These are phyloP conservation scores for Xylaria venustula DNA, from an alignment of 495 filamentous ascomycete genomes.

Conservation along the genomic window DNA sequence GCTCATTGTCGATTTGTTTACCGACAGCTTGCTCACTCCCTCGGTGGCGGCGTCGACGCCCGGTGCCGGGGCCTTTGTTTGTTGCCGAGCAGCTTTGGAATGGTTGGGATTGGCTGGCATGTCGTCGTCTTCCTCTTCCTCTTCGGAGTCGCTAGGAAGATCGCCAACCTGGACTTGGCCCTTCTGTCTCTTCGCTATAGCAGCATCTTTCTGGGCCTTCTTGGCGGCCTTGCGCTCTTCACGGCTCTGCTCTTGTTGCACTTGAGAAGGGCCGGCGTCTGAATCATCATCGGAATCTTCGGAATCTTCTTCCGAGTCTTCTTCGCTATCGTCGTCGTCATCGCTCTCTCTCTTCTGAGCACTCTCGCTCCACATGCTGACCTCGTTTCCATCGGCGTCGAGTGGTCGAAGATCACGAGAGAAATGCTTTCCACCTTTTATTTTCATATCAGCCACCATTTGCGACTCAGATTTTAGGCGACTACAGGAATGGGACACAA, in stretches of 20 bases:
- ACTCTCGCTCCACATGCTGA: conserved; percentile 67
- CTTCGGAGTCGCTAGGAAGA: conserved; percentile 68
- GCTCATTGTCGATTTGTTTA: conserved; percentile 38
- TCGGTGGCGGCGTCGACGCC: conserved; percentile 49
- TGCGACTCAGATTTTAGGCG: background rate
- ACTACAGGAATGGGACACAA: conserved; percentile 28
- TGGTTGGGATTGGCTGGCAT: conserved; percentile 91
- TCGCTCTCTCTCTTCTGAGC: conserved; percentile 42
- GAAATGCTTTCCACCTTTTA: conserved; percentile 88
- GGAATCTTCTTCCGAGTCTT: conserved; percentile 40
- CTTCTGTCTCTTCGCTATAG: conserved; percentile 66
- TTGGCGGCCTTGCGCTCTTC: conserved; percentile 85
- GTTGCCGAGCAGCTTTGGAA: conserved; percentile 64
- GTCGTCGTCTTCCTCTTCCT: conserved; percentile 58
- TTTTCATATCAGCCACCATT: conserved; percentile 2
- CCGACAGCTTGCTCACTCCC: conserved; percentile 42
- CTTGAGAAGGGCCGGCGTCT: conserved; percentile 30
- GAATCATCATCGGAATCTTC: conserved; percentile 43
- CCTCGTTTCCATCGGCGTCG: conserved; percentile 77
- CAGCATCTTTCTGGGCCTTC: conserved; percentile 89
- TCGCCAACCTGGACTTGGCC: conserved; percentile 74
- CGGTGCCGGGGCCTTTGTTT: conserved; percentile 41
- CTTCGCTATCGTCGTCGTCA: conserved; percentile 45
- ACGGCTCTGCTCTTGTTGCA: conserved; percentile 60
- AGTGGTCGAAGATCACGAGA: conserved; percentile 83